Evolutionary conservation across 2,329 filamentous ascomycete species (phyloP).

Genomic region (Stagonosporopsis tanaceti): DNA sequence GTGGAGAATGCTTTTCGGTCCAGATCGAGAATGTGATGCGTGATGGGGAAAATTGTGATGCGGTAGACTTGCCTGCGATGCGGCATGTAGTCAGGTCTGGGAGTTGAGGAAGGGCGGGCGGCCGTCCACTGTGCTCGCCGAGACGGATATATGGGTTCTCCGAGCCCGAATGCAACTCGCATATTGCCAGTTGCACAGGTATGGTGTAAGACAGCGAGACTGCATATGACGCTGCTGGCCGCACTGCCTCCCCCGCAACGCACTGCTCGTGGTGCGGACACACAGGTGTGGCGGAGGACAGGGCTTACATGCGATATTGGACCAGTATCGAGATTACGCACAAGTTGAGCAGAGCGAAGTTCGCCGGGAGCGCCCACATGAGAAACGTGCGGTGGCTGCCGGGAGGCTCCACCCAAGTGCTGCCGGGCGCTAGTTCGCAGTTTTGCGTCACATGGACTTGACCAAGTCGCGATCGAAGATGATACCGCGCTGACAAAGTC

Average conservation of each 20-base stretch:
- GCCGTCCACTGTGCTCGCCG: constrained; percentile 11
- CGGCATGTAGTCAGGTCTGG: background rate
- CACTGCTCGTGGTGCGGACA: background rate
- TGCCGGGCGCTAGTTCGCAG: constrained; percentile 13
- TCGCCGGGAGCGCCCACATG: background rate
- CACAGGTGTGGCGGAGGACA: background rate
- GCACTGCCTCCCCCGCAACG: constrained; percentile 5
- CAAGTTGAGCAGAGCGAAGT: background rate
- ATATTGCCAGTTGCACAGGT: constrained; percentile 13
- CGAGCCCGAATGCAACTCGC: constrained; percentile 20
- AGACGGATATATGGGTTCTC: constrained; percentile 24
- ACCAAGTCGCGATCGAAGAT: constrained; percentile 30
- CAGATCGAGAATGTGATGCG: constrained; percentile 5
- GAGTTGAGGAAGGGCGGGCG: background rate
- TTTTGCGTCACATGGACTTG: constrained; percentile 16
- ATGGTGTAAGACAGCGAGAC: constrained; percentile 15
- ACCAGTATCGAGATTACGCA: background rate
- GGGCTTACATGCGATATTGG: background rate
- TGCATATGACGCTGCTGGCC: constrained; percentile 16
- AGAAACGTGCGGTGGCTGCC: constrained; percentile 2
- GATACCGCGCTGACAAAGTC: constrained; percentile 37
- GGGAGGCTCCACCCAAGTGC: background rate
- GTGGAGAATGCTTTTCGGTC: constrained; percentile 7
- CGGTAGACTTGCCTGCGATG: background rate
- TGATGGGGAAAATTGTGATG: constrained; percentile 1